phyloP scores from a whole-genome alignment of 805 yeast species.

The Zygosaccharomyces bailii region DNA sequence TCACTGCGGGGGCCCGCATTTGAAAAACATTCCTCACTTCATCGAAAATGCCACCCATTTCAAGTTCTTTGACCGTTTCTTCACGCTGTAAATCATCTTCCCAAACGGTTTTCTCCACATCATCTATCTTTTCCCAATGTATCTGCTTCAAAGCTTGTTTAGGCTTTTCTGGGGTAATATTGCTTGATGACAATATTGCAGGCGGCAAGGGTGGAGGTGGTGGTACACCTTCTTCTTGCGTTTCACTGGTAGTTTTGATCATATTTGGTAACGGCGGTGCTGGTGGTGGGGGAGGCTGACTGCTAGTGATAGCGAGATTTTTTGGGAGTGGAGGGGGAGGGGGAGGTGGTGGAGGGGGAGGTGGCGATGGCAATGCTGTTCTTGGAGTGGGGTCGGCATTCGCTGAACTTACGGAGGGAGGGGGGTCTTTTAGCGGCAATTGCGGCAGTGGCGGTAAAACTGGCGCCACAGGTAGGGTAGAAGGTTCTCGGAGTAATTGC shows the following conservation, averaged over 20 bases:
- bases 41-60: constrained; percentile 58
- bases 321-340: constrained; percentile 23
- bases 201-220: constrained; percentile 26
- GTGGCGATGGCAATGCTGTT: constrained; percentile 14
- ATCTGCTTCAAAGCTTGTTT: constrained; percentile 66
- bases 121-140: constrained; percentile 76
- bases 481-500: background rate
- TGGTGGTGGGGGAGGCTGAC: constrained; percentile 31
- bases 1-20: constrained; percentile 42
- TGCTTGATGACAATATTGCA: constrained; percentile 11
- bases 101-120: constrained; percentile 64
- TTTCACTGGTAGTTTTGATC: constrained; percentile 37
- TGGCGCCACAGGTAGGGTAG: background rate
- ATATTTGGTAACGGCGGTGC: constrained; percentile 34
- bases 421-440: no score
- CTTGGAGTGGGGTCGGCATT: no score
- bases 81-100: constrained; percentile 38
- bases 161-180: constrained; percentile 38
- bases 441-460: constrained; percentile 9
- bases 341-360: constrained; percentile 33
- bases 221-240: constrained; percentile 31
- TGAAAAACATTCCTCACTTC: constrained; percentile 59
- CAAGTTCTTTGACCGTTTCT: constrained; percentile 47
- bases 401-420: no score
- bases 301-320: background rate